Evolutionary conservation across 2,329 filamentous ascomycete species (phyloP), one percentile per base, ranked within the genome.

Genomic region (Xylariales sp.): DNA sequence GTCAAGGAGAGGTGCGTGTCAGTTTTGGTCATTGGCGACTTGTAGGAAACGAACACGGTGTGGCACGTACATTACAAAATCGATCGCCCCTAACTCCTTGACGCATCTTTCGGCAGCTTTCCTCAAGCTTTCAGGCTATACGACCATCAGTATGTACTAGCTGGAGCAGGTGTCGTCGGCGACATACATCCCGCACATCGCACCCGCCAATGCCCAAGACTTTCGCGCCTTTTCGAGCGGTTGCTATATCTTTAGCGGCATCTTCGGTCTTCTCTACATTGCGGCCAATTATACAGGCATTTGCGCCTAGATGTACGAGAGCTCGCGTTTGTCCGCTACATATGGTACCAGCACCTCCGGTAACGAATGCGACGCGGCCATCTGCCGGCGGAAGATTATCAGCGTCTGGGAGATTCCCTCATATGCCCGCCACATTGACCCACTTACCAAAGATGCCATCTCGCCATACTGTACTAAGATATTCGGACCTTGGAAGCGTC

Each of bases 251-350:
- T 48, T 76, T 76, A 4, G 93, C 93, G 54, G 80, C 84, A 2
- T 68, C 65, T 61, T 93, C 85, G 0, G 91, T 97, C 73, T 96
- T 96, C 53, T 88, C 81, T 32, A 84, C 78, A 61, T 88, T 95
- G 52, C 93, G 84, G 29, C 93, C 93, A 43, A 97, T 78, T 57
- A 98, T 97, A 65, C 87, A 95, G 37, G 93, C 93, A 55, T 97
- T 84, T 32, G 89, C 91, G 40, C 93, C 93, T 6, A 98, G 80
- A 48, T 90, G 78, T 18, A 98, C 89, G 45, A 98, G 72, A 4
- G 93, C 93, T 50, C 89, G 80, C 22, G 95, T 93, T 69, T 97
- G 93, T 42, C 87, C 89, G 54, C 86, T 93, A 70, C 93, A 96
- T 58, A 98, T 97, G 19, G 86, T 84, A 42, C 93, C 91, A 4